These are phyloP conservation scores for Tricholoma sp. DNA, from an alignment of 768 basidiomycete species.

Conservation along the genomic window DNA sequence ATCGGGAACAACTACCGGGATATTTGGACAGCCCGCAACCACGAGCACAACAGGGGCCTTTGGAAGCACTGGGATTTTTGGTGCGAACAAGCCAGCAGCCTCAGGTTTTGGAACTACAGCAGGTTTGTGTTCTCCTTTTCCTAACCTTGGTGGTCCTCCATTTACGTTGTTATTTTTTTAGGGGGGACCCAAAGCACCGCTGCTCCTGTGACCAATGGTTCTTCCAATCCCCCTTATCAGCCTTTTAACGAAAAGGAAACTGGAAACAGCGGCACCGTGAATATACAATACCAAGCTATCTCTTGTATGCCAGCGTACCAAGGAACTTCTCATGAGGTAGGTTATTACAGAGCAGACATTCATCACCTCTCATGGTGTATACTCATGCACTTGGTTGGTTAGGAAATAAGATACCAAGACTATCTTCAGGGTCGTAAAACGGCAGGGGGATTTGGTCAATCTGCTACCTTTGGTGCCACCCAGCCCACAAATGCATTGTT, in stretches of 20 bases:
- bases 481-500: slow-evolving; percentile 42
- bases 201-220: slow-evolving; percentile 63
- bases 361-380: slow-evolving; percentile 3
- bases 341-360: slow-evolving; percentile 13
- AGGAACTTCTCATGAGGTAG: slow-evolving; percentile 73
- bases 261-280: slow-evolving; percentile 31
- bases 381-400: slow-evolving; percentile 6
- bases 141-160: neutral
- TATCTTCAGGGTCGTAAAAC: slow-evolving; percentile 73
- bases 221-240: slow-evolving; percentile 59
- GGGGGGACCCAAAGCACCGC: slow-evolving; percentile 21
- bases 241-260: slow-evolving; percentile 63
- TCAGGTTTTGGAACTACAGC: slow-evolving; percentile 39
- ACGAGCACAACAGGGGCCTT: slow-evolving; percentile 42
- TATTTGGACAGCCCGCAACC: slow-evolving; percentile 53
- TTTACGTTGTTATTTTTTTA: slow-evolving; percentile 9
- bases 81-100: slow-evolving; percentile 28
- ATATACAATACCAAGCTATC: slow-evolving; percentile 77
- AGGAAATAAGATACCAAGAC: slow-evolving; percentile 78
- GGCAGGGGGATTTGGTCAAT: slow-evolving; percentile 56
- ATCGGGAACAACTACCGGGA: slow-evolving; percentile 35
- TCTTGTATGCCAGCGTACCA: slow-evolving; percentile 75
- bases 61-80: slow-evolving; percentile 31
- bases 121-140: slow-evolving; percentile 7
- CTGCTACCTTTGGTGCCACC: slow-evolving; percentile 42